phyloP scores from a whole-genome alignment of 768 basidiomycete genomes.

The Mycena olivaceomarginata region DNA sequence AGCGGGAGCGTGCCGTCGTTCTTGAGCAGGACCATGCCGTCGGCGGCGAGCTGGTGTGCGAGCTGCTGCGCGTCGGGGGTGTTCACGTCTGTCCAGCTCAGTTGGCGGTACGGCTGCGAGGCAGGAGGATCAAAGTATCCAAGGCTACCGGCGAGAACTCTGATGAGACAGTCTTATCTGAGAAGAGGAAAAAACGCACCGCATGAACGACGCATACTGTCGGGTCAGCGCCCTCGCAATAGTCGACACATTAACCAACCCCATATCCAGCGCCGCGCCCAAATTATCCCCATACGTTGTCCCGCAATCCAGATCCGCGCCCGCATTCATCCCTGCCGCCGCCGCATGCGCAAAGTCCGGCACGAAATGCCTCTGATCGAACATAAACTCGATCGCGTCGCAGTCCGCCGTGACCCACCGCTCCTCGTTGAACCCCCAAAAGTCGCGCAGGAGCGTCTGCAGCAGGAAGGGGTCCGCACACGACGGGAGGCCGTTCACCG shows the following conservation, averaged over 20 bases:
- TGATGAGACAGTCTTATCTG: too few relatives aligned
- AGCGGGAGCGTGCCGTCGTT: constrained; percentile 79
- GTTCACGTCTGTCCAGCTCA: constrained; percentile 70
- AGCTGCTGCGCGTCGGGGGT: constrained; percentile 66
- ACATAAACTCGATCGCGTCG: constrained; percentile 70
- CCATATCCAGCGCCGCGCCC: constrained; percentile 68
- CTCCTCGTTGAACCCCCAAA: constrained; percentile 70
- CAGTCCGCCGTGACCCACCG: constrained; percentile 77
- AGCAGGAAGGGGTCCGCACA: constrained; percentile 75
- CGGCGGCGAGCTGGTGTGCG: constrained; percentile 69
- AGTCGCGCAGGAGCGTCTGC: constrained; percentile 69
- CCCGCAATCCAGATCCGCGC: constrained; percentile 76
- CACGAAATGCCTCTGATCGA: constrained; percentile 67
- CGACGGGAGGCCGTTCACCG: constrained; percentile 75
- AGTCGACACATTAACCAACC: constrained; percentile 65
- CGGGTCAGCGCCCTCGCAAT: constrained; percentile 66
- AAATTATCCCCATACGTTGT: constrained; percentile 66
- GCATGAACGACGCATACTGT: constrained; percentile 72
- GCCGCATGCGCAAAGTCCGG: constrained; percentile 66
- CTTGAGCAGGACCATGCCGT: constrained; percentile 77
- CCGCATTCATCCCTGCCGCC: constrained; percentile 70
- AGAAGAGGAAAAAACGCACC: too few relatives aligned
- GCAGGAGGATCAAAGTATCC: constrained; percentile 75
- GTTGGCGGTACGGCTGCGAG: constrained; percentile 70
- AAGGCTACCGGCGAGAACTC: constrained; percentile 51